Evolutionary conservation across 495 filamentous ascomycete genomes (phyloP).

Genomic region (Neurospora pannonica): DNA sequence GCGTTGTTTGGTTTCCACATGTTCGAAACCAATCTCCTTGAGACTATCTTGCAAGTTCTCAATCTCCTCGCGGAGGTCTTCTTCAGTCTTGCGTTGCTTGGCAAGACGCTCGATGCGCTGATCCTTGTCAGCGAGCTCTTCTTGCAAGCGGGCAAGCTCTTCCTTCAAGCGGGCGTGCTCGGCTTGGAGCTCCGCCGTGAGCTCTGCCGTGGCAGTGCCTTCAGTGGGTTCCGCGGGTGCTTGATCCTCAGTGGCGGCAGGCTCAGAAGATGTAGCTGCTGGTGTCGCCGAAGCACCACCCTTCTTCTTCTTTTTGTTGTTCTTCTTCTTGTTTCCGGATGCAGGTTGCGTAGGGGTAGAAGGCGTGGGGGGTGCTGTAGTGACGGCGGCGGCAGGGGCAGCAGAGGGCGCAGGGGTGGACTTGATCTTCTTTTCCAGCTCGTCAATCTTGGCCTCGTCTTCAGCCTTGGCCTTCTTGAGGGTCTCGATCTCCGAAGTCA

Average conservation of each 20-base stretch:
- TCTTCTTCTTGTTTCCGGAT: constrained; percentile 62
- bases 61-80: constrained; percentile 78
- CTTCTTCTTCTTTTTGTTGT: constrained; percentile 85
- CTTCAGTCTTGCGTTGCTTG: constrained; percentile 60
- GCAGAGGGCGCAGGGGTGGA: constrained; percentile 4
- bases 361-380: constrained; percentile 2
- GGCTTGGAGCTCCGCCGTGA: constrained; percentile 25
- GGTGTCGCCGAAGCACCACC: constrained; percentile 34
- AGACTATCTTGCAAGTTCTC: constrained; percentile 74
- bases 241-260: constrained; percentile 20
- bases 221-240: constrained; percentile 16
- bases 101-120: constrained; percentile 55
- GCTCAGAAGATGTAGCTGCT: constrained; percentile 11
- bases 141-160: constrained; percentile 35
- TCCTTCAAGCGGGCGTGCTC: not conserved
- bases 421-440: constrained; percentile 29
- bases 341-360: constrained; percentile 11
- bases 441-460: constrained; percentile 21
- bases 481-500: constrained; percentile 27
- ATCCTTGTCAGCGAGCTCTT: constrained; percentile 64
- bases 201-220: constrained; percentile 14
- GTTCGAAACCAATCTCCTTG: constrained; percentile 63
- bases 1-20: constrained; percentile 73
- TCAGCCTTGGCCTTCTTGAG: constrained; percentile 27
- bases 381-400: constrained; percentile 5